phyloP scores from a whole-genome alignment of 305 asterid species.

The Rubia balearica region DNA sequence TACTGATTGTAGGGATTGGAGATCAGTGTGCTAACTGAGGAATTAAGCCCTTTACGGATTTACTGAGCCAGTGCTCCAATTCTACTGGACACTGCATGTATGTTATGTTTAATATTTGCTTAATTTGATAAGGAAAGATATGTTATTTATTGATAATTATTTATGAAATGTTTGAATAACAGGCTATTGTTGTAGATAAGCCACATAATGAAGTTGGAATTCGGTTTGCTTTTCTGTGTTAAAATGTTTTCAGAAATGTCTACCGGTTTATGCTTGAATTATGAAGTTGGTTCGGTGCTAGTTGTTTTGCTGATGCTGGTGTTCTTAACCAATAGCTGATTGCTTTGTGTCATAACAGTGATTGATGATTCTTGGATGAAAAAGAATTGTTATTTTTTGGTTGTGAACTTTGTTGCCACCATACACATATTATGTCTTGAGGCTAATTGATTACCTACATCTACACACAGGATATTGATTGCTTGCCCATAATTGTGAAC shows the following conservation, averaged over 20 bases:
- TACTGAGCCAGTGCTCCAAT: slow-evolving; percentile 55
- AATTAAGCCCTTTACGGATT: slow-evolving; percentile 56
- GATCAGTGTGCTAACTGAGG: slow-evolving; percentile 86
- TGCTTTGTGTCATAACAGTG: not conserved
- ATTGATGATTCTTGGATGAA: not conserved
- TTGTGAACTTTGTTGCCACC: not conserved
- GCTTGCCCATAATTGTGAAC: not conserved
- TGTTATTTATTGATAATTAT: too few relatives aligned
- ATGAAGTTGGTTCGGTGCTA: not conserved
- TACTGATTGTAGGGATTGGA: slow-evolving; percentile 58
- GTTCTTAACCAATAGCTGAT: not conserved
- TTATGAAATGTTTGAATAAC: too few relatives aligned
- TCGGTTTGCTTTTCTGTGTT: not conserved
- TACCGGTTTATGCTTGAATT: too few relatives aligned
- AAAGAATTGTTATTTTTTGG: not conserved
- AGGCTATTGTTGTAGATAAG: not conserved
- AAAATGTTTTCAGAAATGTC: not conserved
- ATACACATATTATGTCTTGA: not conserved
- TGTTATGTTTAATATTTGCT: slow-evolving; percentile 8
- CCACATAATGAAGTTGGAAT: not conserved
- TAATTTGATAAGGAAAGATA: not conserved
- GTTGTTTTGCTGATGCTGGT: not conserved
- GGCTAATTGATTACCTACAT: not conserved
- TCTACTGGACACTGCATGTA: slow-evolving; percentile 80
- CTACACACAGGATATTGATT: not conserved